Base-by-base conservation (phyloP, 805 yeast species). In the Wickerhamomyces mucosus region DNA sequence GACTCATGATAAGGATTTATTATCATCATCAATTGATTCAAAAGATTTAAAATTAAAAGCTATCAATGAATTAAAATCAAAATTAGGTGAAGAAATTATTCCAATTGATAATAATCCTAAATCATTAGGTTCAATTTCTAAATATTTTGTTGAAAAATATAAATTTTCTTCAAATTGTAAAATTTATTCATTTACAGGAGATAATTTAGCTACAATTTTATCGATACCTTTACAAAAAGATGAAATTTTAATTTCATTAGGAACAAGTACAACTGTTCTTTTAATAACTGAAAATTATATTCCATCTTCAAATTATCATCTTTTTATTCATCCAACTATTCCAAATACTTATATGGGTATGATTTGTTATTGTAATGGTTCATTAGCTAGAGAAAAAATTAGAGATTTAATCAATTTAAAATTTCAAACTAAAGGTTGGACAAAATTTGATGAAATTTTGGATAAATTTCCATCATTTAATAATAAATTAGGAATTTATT, bases 321-420 rank as follows among this genome's bases (percentile, higher is more conserved):
- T 85, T 41, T 86, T 86, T 59, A 73, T 73, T 40, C 96, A 88
- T 51, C 96, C 96, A 7, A 79, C 94, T 0, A 69, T 81, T 39
- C 69, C 72, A 1, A 66, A 65, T 22, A 75, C 78, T 22, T 86
- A 75, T 52, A 88, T 86, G 96, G 95, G 94, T 15, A 86, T 86
- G 96, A 72, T 88, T 33, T 86, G 96, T 53, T 86, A 86, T 54
- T 81, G 94, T 49, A 86, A 86, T 52, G 96, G 96, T 0, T 71
- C 95, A 0, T 59, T 86, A 29, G 95, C 96, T 0, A 64, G 96
- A 41, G 95, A 86, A 46, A 65, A 67, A 35, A 64, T 85, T 9
- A 65, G 92, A 30, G 78, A 85, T 53, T 61, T 58, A 16, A 38
- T 84, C 19, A 80, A 79, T 46, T 53, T 56, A 24, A 61, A 67